Percentiles rank a stretch among this genome's conserved stretches.
Evolutionary conservation across 805 yeast species (phyloP).

Genomic region (Wickerhamomyces chaumierensis): DNA sequence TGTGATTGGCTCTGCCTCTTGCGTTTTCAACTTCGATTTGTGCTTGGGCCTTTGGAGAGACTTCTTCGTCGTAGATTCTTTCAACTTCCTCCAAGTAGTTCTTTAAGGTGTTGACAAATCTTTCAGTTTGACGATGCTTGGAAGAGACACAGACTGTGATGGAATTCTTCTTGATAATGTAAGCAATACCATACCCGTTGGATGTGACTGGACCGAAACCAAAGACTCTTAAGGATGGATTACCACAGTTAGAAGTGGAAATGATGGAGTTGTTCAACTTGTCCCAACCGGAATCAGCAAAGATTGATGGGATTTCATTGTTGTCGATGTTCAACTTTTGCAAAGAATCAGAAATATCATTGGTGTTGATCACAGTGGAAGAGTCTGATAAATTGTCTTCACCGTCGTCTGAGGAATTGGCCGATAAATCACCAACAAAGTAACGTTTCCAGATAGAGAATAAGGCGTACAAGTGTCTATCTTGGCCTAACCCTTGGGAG

Average conservation of each 20-base stretch:
- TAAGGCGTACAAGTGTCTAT: slow-evolving; percentile 79
- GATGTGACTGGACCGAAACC: slow-evolving; percentile 89
- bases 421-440: slow-evolving; percentile 18
- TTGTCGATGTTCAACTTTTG: slow-evolving; percentile 6
- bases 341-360: slow-evolving; percentile 1
- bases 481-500: slow-evolving; percentile 79
- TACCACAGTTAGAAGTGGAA: slow-evolving; percentile 86
- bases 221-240: slow-evolving; percentile 74
- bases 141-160: slow-evolving; percentile 76
- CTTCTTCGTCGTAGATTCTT: slow-evolving; percentile 29
- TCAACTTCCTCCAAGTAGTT: slow-evolving; percentile 51
- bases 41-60: slow-evolving; percentile 4
- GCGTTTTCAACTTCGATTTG: slow-evolving; percentile 9
- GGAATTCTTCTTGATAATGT: slow-evolving; percentile 72
- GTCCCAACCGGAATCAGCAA: slow-evolving; percentile 85
- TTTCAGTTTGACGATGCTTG: slow-evolving; percentile 75
- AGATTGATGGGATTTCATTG: slow-evolving; percentile 54
- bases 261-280: slow-evolving; percentile 68
- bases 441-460: slow-evolving; percentile 80
- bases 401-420: slow-evolving; percentile 17
- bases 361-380: slow-evolving; percentile 14
- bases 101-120: slow-evolving; percentile 61
- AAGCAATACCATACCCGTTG: slow-evolving; percentile 90
- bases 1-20: slow-evolving; percentile 18
- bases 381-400: slow-evolving; percentile 16